phyloP scores from a whole-genome alignment of 768 basidiomycete species.

The Podaxis sp. region DNA sequence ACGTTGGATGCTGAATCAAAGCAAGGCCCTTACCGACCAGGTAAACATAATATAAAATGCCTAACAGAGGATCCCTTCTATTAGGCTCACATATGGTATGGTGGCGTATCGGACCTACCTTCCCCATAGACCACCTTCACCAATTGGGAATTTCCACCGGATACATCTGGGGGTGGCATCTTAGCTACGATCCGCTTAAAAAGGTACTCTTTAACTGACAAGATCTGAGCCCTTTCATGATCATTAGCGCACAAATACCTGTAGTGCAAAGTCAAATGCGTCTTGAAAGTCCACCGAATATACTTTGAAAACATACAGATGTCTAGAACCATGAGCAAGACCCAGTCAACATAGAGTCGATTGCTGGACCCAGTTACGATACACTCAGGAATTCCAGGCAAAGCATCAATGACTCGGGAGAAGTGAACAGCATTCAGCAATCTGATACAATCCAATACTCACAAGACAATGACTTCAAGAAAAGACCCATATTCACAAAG shows the following conservation, averaged over 20 bases:
- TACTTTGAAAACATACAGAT: neutral
- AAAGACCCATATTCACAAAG: slow-evolving; percentile 7
- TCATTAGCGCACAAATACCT: slow-evolving; percentile 11
- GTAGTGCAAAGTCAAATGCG: neutral
- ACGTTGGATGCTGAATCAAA: neutral
- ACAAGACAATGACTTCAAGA: slow-evolving; percentile 1
- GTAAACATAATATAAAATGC: slow-evolving; percentile 13
- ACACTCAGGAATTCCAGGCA: slow-evolving; percentile 4
- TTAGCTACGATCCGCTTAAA: neutral
- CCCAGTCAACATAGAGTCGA: slow-evolving; percentile 10
- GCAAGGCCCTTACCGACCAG: slow-evolving; percentile 8
- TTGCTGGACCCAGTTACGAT: slow-evolving; percentile 2
- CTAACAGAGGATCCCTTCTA: neutral
- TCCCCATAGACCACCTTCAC: slow-evolving; percentile 14
- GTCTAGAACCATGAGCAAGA: slow-evolving; percentile 12
- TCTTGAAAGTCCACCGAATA: neutral
- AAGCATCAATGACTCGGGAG: neutral
- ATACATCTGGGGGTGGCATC: neutral
- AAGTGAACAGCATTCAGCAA: neutral
- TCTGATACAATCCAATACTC: neutral
- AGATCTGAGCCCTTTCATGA: slow-evolving; percentile 7
- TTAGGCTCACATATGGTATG: no score
- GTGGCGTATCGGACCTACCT: neutral
- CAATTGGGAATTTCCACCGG: slow-evolving; percentile 10
- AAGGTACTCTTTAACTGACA: neutral